These are phyloP conservation scores for Cubamyces lactineus DNA, from an alignment of 768 basidiomycete species.

Conservation along the genomic window DNA sequence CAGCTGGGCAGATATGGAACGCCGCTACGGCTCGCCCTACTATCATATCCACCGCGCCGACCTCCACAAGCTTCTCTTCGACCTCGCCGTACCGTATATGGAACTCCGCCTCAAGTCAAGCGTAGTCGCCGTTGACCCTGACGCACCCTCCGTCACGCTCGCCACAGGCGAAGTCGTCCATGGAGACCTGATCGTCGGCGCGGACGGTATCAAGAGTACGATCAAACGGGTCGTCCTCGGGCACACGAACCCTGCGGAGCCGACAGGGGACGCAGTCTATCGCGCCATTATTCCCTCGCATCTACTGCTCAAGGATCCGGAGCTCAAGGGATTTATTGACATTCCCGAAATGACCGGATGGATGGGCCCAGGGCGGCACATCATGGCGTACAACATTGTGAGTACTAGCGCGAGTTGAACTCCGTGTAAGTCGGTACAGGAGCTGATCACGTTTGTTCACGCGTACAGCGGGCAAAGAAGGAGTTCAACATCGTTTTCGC, in stretches of 20 bases:
- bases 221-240: constrained; percentile 55
- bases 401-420: constrained; percentile 24
- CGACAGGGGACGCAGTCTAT: constrained; percentile 69
- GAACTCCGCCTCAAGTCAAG: constrained; percentile 38
- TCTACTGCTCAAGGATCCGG: constrained; percentile 51
- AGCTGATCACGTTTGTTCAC: not conserved
- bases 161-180: constrained; percentile 39
- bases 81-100: constrained; percentile 38
- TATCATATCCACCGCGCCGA: constrained; percentile 49
- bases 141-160: constrained; percentile 41
- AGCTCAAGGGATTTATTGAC: constrained; percentile 54
- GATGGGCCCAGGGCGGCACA: constrained; percentile 56
- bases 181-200: constrained; percentile 43
- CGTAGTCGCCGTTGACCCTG: constrained; percentile 37
- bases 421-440: too few relatives aligned
- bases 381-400: constrained; percentile 51
- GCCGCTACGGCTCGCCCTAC: constrained; percentile 43
- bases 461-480: constrained; percentile 36
- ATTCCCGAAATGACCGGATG: constrained; percentile 56
- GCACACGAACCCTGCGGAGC: constrained; percentile 43
- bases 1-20: constrained; percentile 38
- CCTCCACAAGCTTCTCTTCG: constrained; percentile 44
- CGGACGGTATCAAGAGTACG: constrained; percentile 51
- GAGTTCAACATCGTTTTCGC: constrained; percentile 43
- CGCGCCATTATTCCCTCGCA: constrained; percentile 54